A percentile compares a stretch with the other conserved stretches of the same genome.
These are phyloP conservation scores for Quercus mongolica DNA, from an alignment of 306 rosid species.

Conservation along the genomic window DNA sequence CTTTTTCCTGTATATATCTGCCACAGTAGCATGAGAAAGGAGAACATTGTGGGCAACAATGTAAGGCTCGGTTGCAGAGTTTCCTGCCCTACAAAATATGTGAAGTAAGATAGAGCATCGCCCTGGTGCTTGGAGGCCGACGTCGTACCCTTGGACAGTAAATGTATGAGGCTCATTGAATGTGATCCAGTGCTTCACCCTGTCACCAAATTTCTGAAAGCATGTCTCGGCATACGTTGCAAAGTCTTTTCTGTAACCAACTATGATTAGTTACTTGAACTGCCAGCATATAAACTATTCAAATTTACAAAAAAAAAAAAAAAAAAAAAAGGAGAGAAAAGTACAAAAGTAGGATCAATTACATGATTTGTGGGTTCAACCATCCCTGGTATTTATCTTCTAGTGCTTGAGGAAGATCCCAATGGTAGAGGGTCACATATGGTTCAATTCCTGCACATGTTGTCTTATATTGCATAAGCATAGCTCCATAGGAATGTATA, in stretches of 20 bases:
- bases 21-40: conserved; percentile 59
- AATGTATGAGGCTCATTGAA: conserved; percentile 93
- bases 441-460: conserved; percentile 67
- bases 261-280: neutral
- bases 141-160: conserved; percentile 77
- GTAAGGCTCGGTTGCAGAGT: conserved; percentile 86
- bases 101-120: conserved; percentile 73
- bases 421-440: conserved; percentile 86
- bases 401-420: conserved; percentile 94
- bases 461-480: neutral
- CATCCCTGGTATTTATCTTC: conserved; percentile 85
- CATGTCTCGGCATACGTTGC: conserved; percentile 72
- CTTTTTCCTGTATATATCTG: conserved; percentile 57
- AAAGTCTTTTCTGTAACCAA: conserved; percentile 63
- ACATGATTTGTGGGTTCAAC: conserved; percentile 78
- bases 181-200: conserved; percentile 95
- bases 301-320: neutral
- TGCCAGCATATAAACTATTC: conserved; percentile 3
- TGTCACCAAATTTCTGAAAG: conserved; percentile 84
- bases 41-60: conserved; percentile 81
- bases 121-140: conserved; percentile 86
- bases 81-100: conserved; percentile 61
- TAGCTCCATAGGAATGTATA: neutral
- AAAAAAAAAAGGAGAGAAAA: neutral
- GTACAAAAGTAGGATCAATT: conserved; percentile 4